Base-by-base conservation (phyloP, 169 alveolate genomes). In the Plasmodium cynomolgi region DNA sequence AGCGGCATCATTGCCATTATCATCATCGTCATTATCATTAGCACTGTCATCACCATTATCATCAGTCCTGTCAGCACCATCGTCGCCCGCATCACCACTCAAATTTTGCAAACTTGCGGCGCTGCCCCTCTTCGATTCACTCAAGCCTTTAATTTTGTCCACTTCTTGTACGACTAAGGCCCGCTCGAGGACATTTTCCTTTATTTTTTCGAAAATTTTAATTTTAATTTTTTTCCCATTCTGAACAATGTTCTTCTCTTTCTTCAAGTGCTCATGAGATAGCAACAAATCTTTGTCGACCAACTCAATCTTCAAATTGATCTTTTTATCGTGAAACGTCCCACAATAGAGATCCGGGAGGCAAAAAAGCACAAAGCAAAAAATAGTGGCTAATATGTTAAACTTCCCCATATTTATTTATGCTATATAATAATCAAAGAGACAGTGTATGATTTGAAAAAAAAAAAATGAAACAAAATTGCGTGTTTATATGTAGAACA, bases 281-380 rank as follows among this genome's bases (percentile, higher is more conserved):
- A 90, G 74, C 39, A 90, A 29, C 26, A 47, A 39, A 90, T 90
- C 94, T 39, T 80, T 81, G 73, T 90, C 91, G 23, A 90, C 75
- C 74, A 90, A 41, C 84, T 90, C 94, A 79, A 90, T 90, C 68
- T 90, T 81, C 34, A 90, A 56, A 80, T 90, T 68, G 82, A 90
- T 81, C 74, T 90, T 90, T 71, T 90, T 81, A 34, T 90, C 91
- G 26, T 90, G 62, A 47, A 13, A 2, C 47, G 31, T 26, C 34
- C 50, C 94, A 81, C 83, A 68, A 50, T 44, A 62, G 7, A 80
- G 72, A 3, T 39, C 74, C 26, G 74, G 84, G 83, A 58, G 50
- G 50, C 34, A 80, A 90, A 90, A 20, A 90, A 71, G 58, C 86
- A 90, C 39, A 77, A 74, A 58, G 68, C 84, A 80, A 72, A 90